These are phyloP conservation scores for Vanrija humicola DNA, from an alignment of 1,284 basidiomycete genomes.

Conservation along the genomic window DNA sequence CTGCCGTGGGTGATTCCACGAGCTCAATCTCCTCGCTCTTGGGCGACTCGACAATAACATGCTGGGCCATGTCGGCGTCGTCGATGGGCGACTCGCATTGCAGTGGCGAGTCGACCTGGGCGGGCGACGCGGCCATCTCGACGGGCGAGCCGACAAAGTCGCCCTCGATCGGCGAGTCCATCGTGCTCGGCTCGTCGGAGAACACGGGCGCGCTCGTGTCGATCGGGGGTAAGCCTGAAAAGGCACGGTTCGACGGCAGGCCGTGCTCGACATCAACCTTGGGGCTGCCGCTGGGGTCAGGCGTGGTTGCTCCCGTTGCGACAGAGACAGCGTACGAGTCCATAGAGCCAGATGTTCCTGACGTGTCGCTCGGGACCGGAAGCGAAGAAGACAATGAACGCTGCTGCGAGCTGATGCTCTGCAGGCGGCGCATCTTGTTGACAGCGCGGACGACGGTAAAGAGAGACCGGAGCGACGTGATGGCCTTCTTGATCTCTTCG, in stretches of 20 bases:
- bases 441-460: slow-evolving; percentile 49
- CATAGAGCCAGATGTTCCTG: slow-evolving; percentile 32
- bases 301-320: neutral
- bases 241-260: too few relatives aligned
- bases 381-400: slow-evolving; percentile 1
- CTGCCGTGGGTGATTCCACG: too few relatives aligned
- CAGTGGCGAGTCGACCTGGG: slow-evolving; percentile 5
- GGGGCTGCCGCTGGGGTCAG: too few relatives aligned
- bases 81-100: neutral
- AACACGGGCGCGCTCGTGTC: too few relatives aligned
- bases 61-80: neutral
- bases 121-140: neutral
- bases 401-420: neutral
- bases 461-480: slow-evolving; percentile 39
- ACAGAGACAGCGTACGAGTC: slow-evolving; percentile 36
- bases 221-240: too few relatives aligned
- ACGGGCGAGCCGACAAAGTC: neutral
- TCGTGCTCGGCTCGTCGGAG: too few relatives aligned
- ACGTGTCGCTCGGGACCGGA: slow-evolving; percentile 16
- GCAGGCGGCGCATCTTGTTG: slow-evolving; percentile 7
- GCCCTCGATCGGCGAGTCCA: neutral
- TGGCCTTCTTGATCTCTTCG: slow-evolving; percentile 47
- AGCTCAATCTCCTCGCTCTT: too few relatives aligned
- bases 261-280: too few relatives aligned
- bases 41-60: too few relatives aligned